These are phyloP conservation scores for Aphanomyces euteiches DNA, from an alignment of 352 stramenopile species.

Conservation along the genomic window DNA sequence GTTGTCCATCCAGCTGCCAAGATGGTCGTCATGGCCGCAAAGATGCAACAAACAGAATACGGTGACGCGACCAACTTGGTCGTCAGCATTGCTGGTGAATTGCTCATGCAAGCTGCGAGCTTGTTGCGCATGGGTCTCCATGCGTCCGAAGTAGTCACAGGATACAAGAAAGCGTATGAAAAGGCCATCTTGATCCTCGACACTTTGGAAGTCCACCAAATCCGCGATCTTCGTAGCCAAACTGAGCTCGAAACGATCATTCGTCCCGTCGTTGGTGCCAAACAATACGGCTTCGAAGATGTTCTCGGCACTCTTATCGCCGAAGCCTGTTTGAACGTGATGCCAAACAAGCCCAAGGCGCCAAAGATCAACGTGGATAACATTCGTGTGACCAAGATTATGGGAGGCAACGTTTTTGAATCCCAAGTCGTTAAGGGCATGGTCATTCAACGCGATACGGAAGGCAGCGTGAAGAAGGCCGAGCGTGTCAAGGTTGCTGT, in stretches of 20 bases:
- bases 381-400: conserved; percentile 97
- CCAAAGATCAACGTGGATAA: conserved; percentile 95
- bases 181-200: conserved; percentile 92
- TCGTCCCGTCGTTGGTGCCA: conserved; percentile 93
- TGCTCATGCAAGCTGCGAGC: conserved; percentile 94
- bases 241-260: conserved; percentile 88
- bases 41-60: conserved; percentile 98
- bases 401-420: conserved; percentile 93
- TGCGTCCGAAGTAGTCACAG: conserved; percentile 96
- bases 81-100: conserved; percentile 95
- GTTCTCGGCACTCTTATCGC: conserved; percentile 92
- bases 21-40: conserved; percentile 96
- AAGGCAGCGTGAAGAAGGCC: conserved; percentile 90
- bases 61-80: conserved; percentile 96
- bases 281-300: conserved; percentile 97
- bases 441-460: conserved; percentile 91
- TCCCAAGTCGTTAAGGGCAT: conserved; percentile 97
- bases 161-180: conserved; percentile 95
- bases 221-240: conserved; percentile 81
- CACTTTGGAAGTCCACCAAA: conserved; percentile 67
- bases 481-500: conserved; percentile 94
- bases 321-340: conserved; percentile 93
- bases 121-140: conserved; percentile 98
- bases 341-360: conserved; percentile 81
- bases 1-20: conserved; percentile 98